These are phyloP conservation scores for Neopestalotiopsis clavispora DNA, from an alignment of 2,329 filamentous ascomycete genomes.

Conservation along the genomic window DNA sequence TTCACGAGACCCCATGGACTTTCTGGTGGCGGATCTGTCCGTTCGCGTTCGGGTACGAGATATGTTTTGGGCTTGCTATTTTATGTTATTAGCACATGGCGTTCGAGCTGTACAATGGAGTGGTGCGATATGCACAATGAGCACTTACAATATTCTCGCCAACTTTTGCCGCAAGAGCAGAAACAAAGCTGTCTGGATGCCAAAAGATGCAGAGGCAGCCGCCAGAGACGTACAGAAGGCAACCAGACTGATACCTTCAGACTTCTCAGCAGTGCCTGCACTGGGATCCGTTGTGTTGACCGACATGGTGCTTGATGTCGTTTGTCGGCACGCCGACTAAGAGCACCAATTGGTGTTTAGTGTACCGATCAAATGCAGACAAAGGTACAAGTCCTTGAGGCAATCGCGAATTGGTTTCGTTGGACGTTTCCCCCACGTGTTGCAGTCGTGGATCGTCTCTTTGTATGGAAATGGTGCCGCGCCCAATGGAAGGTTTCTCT, in stretches of 20 bases:
- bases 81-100: not conserved
- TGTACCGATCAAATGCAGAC: not conserved
- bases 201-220: slow-evolving; percentile 67
- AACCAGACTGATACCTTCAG: slow-evolving; percentile 49
- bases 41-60: slow-evolving; percentile 82
- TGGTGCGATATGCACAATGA: not conserved
- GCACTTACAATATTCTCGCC: slow-evolving; percentile 78
- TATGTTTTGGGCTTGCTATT: slow-evolving; percentile 81
- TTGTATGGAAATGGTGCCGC: not conserved
- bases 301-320: slow-evolving; percentile 17
- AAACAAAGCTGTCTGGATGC: slow-evolving; percentile 71
- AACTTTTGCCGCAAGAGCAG: slow-evolving; percentile 78
- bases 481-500: not conserved
- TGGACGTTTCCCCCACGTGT: not conserved
- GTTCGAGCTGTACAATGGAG: not conserved
- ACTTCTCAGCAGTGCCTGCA: slow-evolving; percentile 32
- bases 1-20: slow-evolving; percentile 57
- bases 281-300: slow-evolving; percentile 3
- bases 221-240: slow-evolving; percentile 70
- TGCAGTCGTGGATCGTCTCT: not conserved
- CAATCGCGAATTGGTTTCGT: not conserved
- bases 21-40: slow-evolving; percentile 74
- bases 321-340: slow-evolving; percentile 11
- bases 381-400: not conserved
- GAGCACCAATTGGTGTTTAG: not conserved